Evolutionary conservation across 208 protist genomes (phyloP).

Genomic region (Zelonia costaricensis): DNA sequence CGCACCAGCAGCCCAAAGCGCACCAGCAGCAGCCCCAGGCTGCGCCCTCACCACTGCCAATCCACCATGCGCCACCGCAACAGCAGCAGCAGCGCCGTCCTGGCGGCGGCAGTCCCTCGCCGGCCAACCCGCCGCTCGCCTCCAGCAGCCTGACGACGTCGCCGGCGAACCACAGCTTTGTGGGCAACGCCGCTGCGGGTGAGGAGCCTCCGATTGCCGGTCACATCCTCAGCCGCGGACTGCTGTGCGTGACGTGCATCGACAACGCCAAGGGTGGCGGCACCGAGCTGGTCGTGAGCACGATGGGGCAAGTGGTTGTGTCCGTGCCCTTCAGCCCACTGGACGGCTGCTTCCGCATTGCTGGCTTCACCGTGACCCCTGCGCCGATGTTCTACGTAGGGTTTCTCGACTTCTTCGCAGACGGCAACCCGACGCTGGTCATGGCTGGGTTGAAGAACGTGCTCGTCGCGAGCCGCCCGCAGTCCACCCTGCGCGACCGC

Average conservation of each 20-base stretch:
- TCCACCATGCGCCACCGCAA: background rate
- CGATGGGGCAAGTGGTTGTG: slow-evolving; percentile 72
- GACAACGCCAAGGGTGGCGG: slow-evolving; percentile 23
- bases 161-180: slow-evolving; percentile 19
- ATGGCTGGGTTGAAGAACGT: slow-evolving; percentile 76
- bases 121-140: slow-evolving; percentile 1
- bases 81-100: background rate
- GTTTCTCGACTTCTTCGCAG: slow-evolving; percentile 76
- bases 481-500: slow-evolving; percentile 31
- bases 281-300: slow-evolving; percentile 72
- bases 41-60: too few species aligned
- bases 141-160: slow-evolving; percentile 26
- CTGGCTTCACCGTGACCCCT: slow-evolving; percentile 62
- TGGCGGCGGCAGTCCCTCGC: slow-evolving; percentile 2
- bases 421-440: slow-evolving; percentile 55
- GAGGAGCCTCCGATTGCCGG: slow-evolving; percentile 33
- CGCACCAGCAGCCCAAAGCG: background rate
- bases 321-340: slow-evolving; percentile 58
- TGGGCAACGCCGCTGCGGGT: background rate
- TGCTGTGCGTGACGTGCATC: slow-evolving; percentile 46
- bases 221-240: slow-evolving; percentile 75
- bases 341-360: slow-evolving; percentile 56
- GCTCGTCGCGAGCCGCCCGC: slow-evolving; percentile 56
- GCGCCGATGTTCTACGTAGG: slow-evolving; percentile 76
- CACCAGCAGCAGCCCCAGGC: too few species aligned